These are phyloP conservation scores for Hypoxylon crocopeplum DNA, from an alignment of 495 filamentous ascomycete genomes.

Conservation along the genomic window DNA sequence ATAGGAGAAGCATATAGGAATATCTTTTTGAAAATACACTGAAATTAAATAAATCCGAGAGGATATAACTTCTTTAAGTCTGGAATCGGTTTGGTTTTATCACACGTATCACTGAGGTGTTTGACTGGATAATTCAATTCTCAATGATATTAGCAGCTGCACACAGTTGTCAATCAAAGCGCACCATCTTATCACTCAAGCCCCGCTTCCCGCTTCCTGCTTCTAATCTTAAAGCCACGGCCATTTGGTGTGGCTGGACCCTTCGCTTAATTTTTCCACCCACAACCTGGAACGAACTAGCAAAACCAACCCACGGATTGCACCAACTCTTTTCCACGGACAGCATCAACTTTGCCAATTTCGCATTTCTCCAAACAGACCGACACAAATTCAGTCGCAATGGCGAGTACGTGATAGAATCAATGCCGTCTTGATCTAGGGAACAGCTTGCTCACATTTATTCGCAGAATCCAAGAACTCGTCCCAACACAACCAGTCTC, in stretches of 20 bases:
- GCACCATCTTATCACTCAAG: no score
- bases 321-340: conserved; percentile 32
- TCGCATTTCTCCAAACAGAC: conserved; percentile 22
- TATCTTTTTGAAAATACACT: background rate
- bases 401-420: conserved; percentile 54
- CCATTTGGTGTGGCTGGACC: conserved; percentile 28
- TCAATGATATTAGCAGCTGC: no score
- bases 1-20: conserved; percentile 1
- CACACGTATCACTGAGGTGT: no score
- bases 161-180: no score
- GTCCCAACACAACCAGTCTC: conserved; percentile 95
- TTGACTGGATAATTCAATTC: no score
- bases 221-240: no score
- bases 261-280: conserved; percentile 45
- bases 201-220: no score
- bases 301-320: conserved; percentile 35
- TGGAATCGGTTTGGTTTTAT: no score
- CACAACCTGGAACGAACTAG: conserved; percentile 33
- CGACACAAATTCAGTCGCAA: conserved; percentile 51
- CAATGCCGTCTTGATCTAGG: background rate
- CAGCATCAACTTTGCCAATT: conserved; percentile 35
- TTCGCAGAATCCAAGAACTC: conserved; percentile 95
- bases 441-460: conserved; percentile 3
- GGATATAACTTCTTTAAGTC: no score
- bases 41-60: no score